Evolutionary conservation across 345 rosid species (phyloP).

Genomic region (Gynandropsis gynandra): DNA sequence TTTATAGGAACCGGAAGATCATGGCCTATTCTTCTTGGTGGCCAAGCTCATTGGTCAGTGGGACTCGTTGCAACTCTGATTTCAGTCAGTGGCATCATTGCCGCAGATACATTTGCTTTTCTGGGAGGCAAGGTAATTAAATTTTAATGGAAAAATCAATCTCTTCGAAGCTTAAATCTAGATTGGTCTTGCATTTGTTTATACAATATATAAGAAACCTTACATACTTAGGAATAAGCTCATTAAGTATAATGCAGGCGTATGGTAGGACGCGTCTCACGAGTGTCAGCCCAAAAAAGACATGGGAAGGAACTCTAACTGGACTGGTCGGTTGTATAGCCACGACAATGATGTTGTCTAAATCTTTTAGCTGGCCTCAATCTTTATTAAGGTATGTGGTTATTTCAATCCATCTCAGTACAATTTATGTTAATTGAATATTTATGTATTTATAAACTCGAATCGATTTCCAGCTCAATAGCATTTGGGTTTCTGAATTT

Average conservation of each 20-base stretch:
- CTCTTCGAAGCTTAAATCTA: no score
- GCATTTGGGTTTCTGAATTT: constrained; percentile 75
- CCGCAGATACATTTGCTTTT: constrained; percentile 88
- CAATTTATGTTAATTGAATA: neutral
- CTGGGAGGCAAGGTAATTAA: constrained; percentile 74
- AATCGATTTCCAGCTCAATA: constrained; percentile 45
- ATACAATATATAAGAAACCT: no score
- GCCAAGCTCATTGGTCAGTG: constrained; percentile 89
- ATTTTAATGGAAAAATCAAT: no score
- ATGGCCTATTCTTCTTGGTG: constrained; percentile 79
- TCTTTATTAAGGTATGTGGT: constrained; percentile 59
- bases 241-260: constrained; percentile 39
- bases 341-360: constrained; percentile 48
- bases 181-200: no score
- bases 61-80: constrained; percentile 89
- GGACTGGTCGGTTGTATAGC: constrained; percentile 85
- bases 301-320: constrained; percentile 85
- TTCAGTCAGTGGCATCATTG: constrained; percentile 74
- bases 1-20: constrained; percentile 51
- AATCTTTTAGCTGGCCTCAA: constrained; percentile 64
- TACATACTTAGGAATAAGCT: neutral
- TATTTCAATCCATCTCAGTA: no score
- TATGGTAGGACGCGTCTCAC: constrained; percentile 80
- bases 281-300: constrained; percentile 81
- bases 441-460: neutral